Evolutionary conservation across 306 rosid species (phyloP).

Genomic region (Heteromeles arbutifolia): DNA sequence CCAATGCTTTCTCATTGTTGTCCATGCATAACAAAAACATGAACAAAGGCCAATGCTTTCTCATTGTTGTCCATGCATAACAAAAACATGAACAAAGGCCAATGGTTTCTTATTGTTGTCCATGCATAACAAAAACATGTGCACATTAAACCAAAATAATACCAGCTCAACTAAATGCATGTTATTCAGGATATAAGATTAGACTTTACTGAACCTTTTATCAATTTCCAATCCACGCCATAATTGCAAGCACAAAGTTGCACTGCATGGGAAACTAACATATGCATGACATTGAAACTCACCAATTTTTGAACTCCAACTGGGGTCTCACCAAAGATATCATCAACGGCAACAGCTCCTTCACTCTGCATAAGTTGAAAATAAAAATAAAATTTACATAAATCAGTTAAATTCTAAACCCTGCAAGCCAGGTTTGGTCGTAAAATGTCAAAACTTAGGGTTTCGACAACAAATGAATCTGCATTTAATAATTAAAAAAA

Average conservation of each 20-base stretch:
- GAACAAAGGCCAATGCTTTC: neutral
- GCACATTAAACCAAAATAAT: neutral
- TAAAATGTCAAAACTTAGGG: neutral
- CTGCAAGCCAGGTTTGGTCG: neutral
- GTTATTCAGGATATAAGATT: neutral
- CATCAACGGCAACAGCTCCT: constrained; percentile 72
- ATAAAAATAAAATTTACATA: constrained; percentile 18
- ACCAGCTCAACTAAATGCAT: neutral
- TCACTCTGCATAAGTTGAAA: constrained; percentile 58
- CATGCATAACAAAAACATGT: neutral
- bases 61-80: neutral
- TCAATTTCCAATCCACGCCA: neutral
- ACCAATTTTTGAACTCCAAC: constrained; percentile 79
- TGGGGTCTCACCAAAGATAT: constrained; percentile 99
- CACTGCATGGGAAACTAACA: neutral
- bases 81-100: neutral
- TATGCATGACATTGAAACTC: constrained; percentile 18
- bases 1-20: neutral
- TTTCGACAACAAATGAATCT: neutral
- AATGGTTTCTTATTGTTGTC: neutral
- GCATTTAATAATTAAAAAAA: neutral
- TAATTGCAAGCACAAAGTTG: neutral
- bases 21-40: neutral
- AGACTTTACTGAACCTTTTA: neutral
- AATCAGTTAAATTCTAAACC: neutral